Evolutionary conservation across 805 yeast genomes (phyloP).

Genomic region (Starmerella geochares): DNA sequence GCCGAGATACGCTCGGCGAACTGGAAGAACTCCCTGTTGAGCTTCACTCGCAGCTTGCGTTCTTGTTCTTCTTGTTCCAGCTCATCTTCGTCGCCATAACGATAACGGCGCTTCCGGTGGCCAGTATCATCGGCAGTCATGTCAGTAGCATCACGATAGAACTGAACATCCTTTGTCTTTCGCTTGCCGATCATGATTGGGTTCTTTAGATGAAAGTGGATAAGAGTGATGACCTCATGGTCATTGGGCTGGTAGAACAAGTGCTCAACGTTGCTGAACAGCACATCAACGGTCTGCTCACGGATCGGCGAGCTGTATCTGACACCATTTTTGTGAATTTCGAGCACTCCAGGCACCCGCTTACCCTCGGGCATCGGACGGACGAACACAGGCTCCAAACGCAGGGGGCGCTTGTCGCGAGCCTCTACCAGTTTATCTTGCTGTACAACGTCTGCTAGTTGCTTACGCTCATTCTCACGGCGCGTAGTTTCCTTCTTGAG

Average conservation of each 20-base stretch:
- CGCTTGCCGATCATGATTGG: constrained; percentile 94
- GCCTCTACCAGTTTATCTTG: constrained; percentile 81
- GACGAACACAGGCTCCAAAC: constrained; percentile 77
- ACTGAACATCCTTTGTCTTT: constrained; percentile 90
- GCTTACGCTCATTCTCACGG: constrained; percentile 82
- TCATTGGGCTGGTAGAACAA: constrained; percentile 92
- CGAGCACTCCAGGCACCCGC: constrained; percentile 80
- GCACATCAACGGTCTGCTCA: constrained; percentile 78
- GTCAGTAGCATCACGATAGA: constrained; percentile 93
- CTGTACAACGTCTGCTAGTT: constrained; percentile 84
- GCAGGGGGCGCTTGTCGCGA: constrained; percentile 71
- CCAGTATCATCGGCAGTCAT: constrained; percentile 96
- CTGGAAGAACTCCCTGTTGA: constrained; percentile 81
- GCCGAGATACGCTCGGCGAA: constrained; percentile 89
- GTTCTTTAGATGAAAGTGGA: constrained; percentile 83
- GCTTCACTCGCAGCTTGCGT: constrained; percentile 76
- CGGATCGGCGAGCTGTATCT: constrained; percentile 78
- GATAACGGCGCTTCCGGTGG: constrained; percentile 69
- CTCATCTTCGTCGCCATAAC: constrained; percentile 98
- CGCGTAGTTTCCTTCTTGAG: constrained; percentile 85
- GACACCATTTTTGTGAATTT: constrained; percentile 92
- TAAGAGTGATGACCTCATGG: constrained; percentile 82
- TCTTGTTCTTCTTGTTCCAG: constrained; percentile 98
- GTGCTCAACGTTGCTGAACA: constrained; percentile 85
- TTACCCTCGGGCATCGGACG: constrained; percentile 98